Evolutionary conservation across 106 monocot species (phyloP), one percentile per base, ranked within the genome.

Genomic region (Apostasia ramifera): DNA sequence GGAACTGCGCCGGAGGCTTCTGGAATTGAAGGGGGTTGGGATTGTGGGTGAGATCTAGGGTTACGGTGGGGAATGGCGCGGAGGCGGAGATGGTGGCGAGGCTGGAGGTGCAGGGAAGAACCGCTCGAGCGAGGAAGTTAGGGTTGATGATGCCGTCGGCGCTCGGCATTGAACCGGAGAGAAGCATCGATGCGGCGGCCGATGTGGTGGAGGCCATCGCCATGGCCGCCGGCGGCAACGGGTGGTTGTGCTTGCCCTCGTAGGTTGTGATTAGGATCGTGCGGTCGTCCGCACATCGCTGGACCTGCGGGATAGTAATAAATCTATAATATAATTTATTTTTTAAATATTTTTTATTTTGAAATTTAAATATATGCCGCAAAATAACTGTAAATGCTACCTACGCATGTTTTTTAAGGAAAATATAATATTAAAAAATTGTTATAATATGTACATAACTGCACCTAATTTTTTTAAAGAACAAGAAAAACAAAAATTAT

Each of bases 171-270:
- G 85, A 78, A 0, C 85, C 88, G 5, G 91, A 88, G 12, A 88
- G 71, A n/a, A 92, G 88, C 85, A 88, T 92, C 50, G 87, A 73
- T 0, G 88, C 88, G 0, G 88, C 88, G 0, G 91, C 87, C 0
- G 91, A 88, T n/a, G 91, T 88, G 50, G 88, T 88, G 1, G 84
- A 80, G 1, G 91, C 91, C 88, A 92, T 92, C 1, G 85, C 79
- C 82, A 84, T 83, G 8, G 91, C 91, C 3, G 85, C 82, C 44
- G 79, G 80, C 2, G 91, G 91, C 40, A 92, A 68, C 0, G 85
- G 91, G 66, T 92, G 91, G 78, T 88, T 92, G 78, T 92, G 91
- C 0, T 55, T 85, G 8, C 91, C 91, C 72, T 88, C 91, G 52
- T 88, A 92, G 3, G 88, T 92, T 0, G 87, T 92, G 65, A 87